Base-by-base conservation (phyloP, 164 flowering plant genomes). In the Protea cynaroides region DNA sequence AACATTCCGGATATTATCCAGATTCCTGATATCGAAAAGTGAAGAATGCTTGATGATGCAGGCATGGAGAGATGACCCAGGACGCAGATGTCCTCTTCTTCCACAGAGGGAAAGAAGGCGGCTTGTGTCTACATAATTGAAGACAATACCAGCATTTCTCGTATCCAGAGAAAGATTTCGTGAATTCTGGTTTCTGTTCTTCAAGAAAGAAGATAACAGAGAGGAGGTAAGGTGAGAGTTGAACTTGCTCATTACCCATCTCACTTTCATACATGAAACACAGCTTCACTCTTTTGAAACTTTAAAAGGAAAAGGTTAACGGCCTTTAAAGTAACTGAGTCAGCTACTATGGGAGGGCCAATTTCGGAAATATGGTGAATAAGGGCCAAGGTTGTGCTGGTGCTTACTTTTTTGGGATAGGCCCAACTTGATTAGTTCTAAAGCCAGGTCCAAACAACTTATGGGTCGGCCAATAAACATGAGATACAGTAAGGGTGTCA, bases 51-150 rank as follows among this genome's bases (percentile, higher is more conserved):
- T 89, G 71, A 89, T 63, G 60, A 88, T 68, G 62, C 74, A 73
- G 38, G 91, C 92, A 46, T 89, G 98, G 63, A 92, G 70, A 21
- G 87, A 86, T 65, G 90, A 71, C 56, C 96, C 95, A 62, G 82
- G 73, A 55, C 60, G 84, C 15, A 72, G 50, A 59, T 71, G 7
- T 21, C 78, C 77, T 57, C 85, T 77, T 66, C 71, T 81, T 62
- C 86, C 96, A 62, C 83, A 85, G 17, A 58, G 10, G 59, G 89
- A 80, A 34, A 86, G 80, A 24, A 79, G 79, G 64, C 47, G 67
- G 72, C 80, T 74, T 46, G 77, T 13, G 47, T 78, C 73, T 59
- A 72, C 74, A 56, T 69, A 72, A 67, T 63, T 66, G 71, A 74
- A 69, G 52, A 69, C 23, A 24, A 59, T 52, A 7, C 65, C 25